Conservation (phyloP, 2,329 filamentous ascomycete species). For the Colletotrichum salicis region DNA sequence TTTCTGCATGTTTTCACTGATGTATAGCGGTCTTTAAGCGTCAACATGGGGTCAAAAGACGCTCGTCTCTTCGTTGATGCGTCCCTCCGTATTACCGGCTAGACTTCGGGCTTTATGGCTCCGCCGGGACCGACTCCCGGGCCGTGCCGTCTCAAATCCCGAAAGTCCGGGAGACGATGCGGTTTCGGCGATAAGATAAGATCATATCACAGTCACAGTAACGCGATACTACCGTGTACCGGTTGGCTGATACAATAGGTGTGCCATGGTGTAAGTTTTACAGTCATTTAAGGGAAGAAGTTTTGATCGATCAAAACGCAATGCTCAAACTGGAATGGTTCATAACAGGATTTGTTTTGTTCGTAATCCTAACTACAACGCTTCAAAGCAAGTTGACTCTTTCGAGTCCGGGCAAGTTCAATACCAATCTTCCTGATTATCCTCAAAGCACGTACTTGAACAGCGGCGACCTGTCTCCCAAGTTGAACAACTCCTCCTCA, state of each 20-base stretch:
- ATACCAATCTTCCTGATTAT: neutral
- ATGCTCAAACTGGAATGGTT: neutral
- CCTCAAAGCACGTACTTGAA: slow-evolving; percentile 33
- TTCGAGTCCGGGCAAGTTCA: neutral
- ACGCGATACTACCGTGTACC: too few relatives aligned
- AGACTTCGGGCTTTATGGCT: neutral
- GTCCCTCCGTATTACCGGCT: neutral
- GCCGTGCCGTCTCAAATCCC: neutral
- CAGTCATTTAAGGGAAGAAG: neutral
- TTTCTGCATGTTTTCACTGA: neutral
- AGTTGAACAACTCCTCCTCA: slow-evolving; percentile 43
- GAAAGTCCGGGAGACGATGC: neutral
- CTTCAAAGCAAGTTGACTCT: neutral
- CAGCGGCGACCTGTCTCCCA: slow-evolving; percentile 46
- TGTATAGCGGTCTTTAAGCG: neutral
- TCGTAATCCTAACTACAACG: neutral
- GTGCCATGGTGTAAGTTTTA: too few relatives aligned
- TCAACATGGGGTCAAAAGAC: neutral
- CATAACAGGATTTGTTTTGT: neutral
- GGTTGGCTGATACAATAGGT: neutral
- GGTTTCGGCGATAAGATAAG: slow-evolving; percentile 7
- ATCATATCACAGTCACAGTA: neutral
- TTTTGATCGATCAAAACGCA: neutral
- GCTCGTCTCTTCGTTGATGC: neutral
- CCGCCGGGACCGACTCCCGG: slow-evolving; percentile 6